Conservation (phyloP, 2,329 filamentous ascomycete genomes). For the Cladosporium sp. region DNA sequence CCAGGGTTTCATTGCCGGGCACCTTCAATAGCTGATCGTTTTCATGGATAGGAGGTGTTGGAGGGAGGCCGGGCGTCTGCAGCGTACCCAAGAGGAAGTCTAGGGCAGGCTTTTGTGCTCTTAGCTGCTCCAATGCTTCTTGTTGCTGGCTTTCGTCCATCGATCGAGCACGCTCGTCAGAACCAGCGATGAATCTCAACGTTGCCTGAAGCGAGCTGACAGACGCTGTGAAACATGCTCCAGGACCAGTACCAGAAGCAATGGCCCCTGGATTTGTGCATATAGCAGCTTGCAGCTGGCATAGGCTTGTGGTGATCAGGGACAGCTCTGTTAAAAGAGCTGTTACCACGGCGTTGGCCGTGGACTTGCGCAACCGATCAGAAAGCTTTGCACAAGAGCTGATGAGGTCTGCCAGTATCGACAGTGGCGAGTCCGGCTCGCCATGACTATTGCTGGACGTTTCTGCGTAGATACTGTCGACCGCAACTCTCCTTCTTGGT, state of each 20-base stretch:
- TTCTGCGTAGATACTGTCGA: constrained; percentile 18
- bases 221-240: constrained; percentile 11
- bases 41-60: constrained; percentile 16
- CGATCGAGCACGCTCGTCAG: background rate
- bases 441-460: constrained; percentile 1
- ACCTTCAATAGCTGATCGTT: background rate
- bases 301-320: constrained; percentile 17
- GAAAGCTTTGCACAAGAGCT: constrained; percentile 14
- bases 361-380: constrained; percentile 11
- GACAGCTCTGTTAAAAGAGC: constrained; percentile 19
- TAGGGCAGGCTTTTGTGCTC: constrained; percentile 19
- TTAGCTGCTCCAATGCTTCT: constrained; percentile 17
- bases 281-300: constrained; percentile 18
- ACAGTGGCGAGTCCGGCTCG: constrained; percentile 10
- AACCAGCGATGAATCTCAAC: background rate
- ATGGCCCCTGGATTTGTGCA: constrained; percentile 5
- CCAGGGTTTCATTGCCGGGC: background rate
- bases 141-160: background rate
- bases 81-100: constrained; percentile 18
- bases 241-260: constrained; percentile 6
- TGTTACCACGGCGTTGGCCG: background rate
- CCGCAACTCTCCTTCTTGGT: constrained; percentile 14
- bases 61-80: constrained; percentile 8
- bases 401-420: constrained; percentile 15
- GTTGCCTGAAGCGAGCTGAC: constrained; percentile 8